These are phyloP conservation scores for Penicillium manginii DNA, from an alignment of 495 filamentous ascomycete species.

Conservation along the genomic window DNA sequence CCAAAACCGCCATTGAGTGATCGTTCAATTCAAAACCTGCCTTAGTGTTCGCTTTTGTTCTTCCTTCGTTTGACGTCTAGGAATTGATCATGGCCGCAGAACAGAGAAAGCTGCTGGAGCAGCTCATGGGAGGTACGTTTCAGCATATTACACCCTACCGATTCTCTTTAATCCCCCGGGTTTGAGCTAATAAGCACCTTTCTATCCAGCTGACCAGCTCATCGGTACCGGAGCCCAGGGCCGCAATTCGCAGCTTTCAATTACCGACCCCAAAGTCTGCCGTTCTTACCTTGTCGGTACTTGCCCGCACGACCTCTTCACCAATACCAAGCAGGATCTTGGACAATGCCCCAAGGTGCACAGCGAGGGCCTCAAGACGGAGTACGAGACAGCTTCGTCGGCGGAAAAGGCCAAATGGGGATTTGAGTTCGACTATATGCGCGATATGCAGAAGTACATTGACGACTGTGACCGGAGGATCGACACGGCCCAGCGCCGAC, in stretches of 20 bases:
- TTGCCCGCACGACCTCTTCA: constrained; percentile 99
- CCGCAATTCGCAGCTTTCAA: constrained; percentile 75
- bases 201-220: constrained; percentile 68
- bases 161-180: constrained; percentile 6
- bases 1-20: constrained; percentile 6
- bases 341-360: constrained; percentile 91
- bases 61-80: constrained; percentile 10
- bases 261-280: constrained; percentile 94
- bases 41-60: constrained; percentile 10
- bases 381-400: constrained; percentile 73
- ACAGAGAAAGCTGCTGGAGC: constrained; percentile 93
- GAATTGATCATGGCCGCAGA: constrained; percentile 79
- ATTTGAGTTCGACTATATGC: constrained; percentile 95
- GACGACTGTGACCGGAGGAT: constrained; percentile 96
- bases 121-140: constrained; percentile 64
- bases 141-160: background rate
- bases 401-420: constrained; percentile 76
- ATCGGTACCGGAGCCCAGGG: constrained; percentile 74
- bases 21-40: background rate
- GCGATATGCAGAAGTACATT: constrained; percentile 93
- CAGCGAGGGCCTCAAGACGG: constrained; percentile 81
- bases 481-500: constrained; percentile 80
- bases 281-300: constrained; percentile 92
- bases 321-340: constrained; percentile 98
- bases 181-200: constrained; percentile 40